Percentiles rank a stretch among this genome's conserved stretches.
Conservation (phyloP, 108 stramenopile species). For the Nitzschia sp. region DNA sequence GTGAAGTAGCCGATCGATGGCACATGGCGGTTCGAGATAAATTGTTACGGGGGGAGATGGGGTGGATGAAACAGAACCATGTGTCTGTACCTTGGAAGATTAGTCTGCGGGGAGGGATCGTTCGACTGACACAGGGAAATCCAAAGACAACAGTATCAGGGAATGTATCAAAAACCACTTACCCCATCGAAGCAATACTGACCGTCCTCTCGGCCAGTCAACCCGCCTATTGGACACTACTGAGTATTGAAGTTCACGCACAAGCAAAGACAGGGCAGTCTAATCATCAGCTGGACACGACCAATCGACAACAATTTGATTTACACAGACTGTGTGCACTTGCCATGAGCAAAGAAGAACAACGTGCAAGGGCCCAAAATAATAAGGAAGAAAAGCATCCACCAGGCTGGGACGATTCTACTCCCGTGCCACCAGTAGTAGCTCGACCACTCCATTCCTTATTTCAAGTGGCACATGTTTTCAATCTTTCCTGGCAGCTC, state of each 20-base stretch:
- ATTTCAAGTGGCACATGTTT: constrained; percentile 82
- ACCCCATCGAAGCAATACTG: constrained; percentile 82
- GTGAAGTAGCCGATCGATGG: constrained; percentile 64
- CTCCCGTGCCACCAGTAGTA: constrained; percentile 11
- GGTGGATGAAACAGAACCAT: constrained; percentile 32
- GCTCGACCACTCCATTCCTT: constrained; percentile 70
- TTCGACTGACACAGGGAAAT: constrained; percentile 70
- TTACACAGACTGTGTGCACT: constrained; percentile 82
- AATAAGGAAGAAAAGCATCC: constrained; percentile 14
- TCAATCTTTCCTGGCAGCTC: constrained; percentile 78
- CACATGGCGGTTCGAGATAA: constrained; percentile 78
- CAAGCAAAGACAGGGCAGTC: constrained; percentile 87
- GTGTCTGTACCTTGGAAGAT: constrained; percentile 42
- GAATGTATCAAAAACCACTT: constrained; percentile 33
- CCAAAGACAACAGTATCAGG: constrained; percentile 43
- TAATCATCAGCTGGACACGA: constrained; percentile 80
- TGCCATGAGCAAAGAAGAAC: constrained; percentile 79
- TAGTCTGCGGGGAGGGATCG: constrained; percentile 52
- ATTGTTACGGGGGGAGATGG: constrained; percentile 79
- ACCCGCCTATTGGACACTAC: constrained; percentile 71
- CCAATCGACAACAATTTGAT: constrained; percentile 82
- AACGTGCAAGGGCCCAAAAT: constrained; percentile 8
- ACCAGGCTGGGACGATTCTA: neutral
- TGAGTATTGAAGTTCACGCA: constrained; percentile 68
- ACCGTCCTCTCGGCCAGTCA: constrained; percentile 58